phyloP scores from a whole-genome alignment of 2,329 filamentous ascomycete genomes.

The Pyricularia grisea region DNA sequence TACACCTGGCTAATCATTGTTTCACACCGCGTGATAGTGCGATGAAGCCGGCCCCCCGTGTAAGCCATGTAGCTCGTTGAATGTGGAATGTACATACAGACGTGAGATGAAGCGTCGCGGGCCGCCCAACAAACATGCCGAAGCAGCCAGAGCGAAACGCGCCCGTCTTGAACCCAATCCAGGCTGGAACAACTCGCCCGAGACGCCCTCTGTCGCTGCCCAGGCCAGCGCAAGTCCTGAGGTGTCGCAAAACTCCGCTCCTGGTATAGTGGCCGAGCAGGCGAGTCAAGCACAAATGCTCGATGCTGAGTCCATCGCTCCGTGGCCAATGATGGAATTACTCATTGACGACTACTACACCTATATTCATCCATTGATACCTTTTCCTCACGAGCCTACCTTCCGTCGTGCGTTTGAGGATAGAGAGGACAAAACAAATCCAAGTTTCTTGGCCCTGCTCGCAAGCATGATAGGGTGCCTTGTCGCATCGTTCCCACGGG shows the following conservation, averaged over 20 bases:
- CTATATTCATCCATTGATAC: slow-evolving; percentile 67
- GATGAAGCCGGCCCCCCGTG: slow-evolving; percentile 48
- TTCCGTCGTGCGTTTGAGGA: slow-evolving; percentile 61
- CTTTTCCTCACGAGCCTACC: slow-evolving; percentile 71
- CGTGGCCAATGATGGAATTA: slow-evolving; percentile 56
- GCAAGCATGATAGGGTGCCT: slow-evolving; percentile 66
- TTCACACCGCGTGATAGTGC: slow-evolving; percentile 24
- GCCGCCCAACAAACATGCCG: slow-evolving; percentile 49
- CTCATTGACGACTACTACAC: slow-evolving; percentile 77
- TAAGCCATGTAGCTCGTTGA: slow-evolving; percentile 44
- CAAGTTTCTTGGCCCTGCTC: slow-evolving; percentile 59
- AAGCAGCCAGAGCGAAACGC: slow-evolving; percentile 44
- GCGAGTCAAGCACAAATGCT: slow-evolving; percentile 22
- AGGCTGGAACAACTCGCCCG: background rate
- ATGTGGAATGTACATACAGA: slow-evolving; percentile 48
- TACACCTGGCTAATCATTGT: background rate
- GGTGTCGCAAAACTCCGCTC: background rate
- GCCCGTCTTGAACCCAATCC: slow-evolving; percentile 24
- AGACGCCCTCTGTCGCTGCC: background rate
- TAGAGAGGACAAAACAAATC: slow-evolving; percentile 56
- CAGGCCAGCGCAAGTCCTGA: background rate
- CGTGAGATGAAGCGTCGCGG: slow-evolving; percentile 49
- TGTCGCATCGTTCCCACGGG: slow-evolving; percentile 69
- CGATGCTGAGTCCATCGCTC: slow-evolving; percentile 62
- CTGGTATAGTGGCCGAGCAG: background rate